Evolutionary conservation across 208 protist species (phyloP).

Genomic region (Eutreptiella sp.): DNA sequence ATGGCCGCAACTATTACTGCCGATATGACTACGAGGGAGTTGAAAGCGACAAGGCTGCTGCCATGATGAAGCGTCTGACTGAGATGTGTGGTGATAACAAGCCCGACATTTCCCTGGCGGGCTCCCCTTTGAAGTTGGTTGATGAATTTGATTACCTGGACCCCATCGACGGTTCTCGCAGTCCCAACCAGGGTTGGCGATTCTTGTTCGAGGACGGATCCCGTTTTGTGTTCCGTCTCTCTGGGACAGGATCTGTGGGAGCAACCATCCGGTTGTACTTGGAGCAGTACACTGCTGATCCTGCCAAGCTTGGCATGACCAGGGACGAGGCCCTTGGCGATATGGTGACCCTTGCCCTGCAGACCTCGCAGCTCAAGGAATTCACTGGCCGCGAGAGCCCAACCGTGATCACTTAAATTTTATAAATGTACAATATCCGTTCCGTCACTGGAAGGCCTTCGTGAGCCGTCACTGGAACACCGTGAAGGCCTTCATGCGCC

Average conservation of each 20-base stretch:
- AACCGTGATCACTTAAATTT: constrained; percentile 95
- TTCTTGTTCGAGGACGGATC: constrained; percentile 89
- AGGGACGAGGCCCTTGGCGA: constrained; percentile 58
- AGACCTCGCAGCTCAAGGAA: constrained; percentile 64
- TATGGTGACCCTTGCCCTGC: constrained; percentile 71
- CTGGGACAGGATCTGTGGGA: constrained; percentile 85
- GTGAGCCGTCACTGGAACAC: too few species aligned
- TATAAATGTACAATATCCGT: too few species aligned
- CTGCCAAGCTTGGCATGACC: too few species aligned
- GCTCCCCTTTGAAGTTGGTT: constrained; percentile 16
- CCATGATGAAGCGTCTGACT: constrained; percentile 69
- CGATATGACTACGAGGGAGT: constrained; percentile 96
- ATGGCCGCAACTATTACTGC: constrained; percentile 93
- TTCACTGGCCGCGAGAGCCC: constrained; percentile 80
- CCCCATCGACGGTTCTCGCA: constrained; percentile 80
- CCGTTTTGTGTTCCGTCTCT: constrained; percentile 90
- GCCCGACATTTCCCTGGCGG: constrained; percentile 39
- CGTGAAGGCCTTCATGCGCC: too few species aligned
- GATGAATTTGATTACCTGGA: constrained; percentile 95
- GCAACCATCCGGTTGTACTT: constrained; percentile 94
- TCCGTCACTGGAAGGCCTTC: too few species aligned
- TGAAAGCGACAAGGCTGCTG: constrained; percentile 57
- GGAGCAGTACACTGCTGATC: constrained; percentile 83
- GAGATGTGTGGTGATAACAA: constrained; percentile 35
- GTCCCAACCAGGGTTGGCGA: constrained; percentile 77